Evolutionary conservation across 1,139 yeast species (phyloP).

Genomic region (Meyerozyma guilliermondii): DNA sequence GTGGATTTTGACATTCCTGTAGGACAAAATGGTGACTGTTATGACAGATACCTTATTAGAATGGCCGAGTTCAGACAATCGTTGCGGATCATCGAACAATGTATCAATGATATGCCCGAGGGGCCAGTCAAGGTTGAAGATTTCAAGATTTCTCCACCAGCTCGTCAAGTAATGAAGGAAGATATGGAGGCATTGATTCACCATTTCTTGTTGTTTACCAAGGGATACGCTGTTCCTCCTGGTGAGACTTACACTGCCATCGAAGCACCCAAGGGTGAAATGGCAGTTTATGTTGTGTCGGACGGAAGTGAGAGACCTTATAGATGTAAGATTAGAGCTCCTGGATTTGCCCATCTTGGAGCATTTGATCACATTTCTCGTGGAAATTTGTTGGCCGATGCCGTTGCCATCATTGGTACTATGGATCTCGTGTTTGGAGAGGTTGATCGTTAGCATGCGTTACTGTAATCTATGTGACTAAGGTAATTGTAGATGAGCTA

Average conservation of each 20-base stretch:
- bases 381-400: slow-evolving; percentile 86
- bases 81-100: slow-evolving; percentile 81
- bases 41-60: slow-evolving; percentile 82
- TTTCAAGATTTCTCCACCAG: slow-evolving; percentile 79
- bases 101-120: slow-evolving; percentile 87
- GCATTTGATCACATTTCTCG: slow-evolving; percentile 84
- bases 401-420: slow-evolving; percentile 91
- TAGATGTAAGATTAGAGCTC: slow-evolving; percentile 90
- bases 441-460: slow-evolving; percentile 64
- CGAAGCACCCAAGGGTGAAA: slow-evolving; percentile 95
- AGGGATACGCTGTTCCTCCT: slow-evolving; percentile 85
- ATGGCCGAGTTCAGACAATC: slow-evolving; percentile 94
- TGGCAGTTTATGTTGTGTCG: slow-evolving; percentile 86
- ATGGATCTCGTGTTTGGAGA: slow-evolving; percentile 95
- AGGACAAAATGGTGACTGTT: slow-evolving; percentile 85
- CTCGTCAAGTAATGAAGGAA: slow-evolving; percentile 78
- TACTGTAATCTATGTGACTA: not conserved
- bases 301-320: slow-evolving; percentile 91
- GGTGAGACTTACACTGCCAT: slow-evolving; percentile 92
- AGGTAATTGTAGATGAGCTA: not conserved
- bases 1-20: slow-evolving; percentile 88
- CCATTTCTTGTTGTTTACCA: slow-evolving; percentile 81
- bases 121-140: slow-evolving; percentile 93
- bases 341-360: slow-evolving; percentile 87
- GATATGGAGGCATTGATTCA: slow-evolving; percentile 93